Evolutionary conservation across 2,329 filamentous ascomycete species (phyloP).

Genomic region (Colletotrichum sp.): DNA sequence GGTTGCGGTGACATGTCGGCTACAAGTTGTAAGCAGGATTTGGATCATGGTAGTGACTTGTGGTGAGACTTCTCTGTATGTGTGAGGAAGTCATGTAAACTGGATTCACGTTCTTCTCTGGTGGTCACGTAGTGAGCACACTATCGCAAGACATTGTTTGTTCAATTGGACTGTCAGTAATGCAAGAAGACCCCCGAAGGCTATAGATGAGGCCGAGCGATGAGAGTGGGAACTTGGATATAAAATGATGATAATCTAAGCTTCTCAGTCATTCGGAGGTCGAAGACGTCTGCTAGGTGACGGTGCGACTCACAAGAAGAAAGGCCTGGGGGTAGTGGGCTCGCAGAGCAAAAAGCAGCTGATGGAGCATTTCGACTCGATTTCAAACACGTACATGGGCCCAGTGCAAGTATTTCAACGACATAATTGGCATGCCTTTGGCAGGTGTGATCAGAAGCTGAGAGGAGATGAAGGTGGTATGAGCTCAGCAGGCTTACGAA

Average conservation of each 20-base stretch:
- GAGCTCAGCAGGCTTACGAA: too few species aligned
- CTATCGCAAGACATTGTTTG: background rate
- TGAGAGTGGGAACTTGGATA: fast-evolving
- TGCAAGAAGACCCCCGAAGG: background rate
- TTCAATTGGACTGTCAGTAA: background rate
- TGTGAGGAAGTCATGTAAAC: too few species aligned
- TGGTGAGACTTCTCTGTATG: background rate
- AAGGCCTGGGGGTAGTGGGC: background rate
- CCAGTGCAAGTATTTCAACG: background rate
- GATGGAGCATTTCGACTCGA: background rate
- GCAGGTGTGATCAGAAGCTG: too few species aligned
- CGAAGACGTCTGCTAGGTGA: background rate
- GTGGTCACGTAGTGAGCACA: background rate
- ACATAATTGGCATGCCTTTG: background rate
- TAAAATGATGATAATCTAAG: background rate
- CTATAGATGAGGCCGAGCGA: background rate
- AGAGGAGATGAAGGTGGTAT: too few species aligned
- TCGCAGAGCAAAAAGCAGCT: background rate
- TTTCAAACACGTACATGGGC: too few species aligned
- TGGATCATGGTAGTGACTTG: fast-evolving
- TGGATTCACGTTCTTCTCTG: too few species aligned
- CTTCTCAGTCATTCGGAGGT: background rate
- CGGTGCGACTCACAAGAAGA: too few species aligned
- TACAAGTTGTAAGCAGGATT: background rate
- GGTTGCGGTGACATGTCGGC: background rate